Evolutionary conservation across 441 rosid species (phyloP), one percentile per base, ranked within the genome.

Genomic region (Kokia cookei): DNA sequence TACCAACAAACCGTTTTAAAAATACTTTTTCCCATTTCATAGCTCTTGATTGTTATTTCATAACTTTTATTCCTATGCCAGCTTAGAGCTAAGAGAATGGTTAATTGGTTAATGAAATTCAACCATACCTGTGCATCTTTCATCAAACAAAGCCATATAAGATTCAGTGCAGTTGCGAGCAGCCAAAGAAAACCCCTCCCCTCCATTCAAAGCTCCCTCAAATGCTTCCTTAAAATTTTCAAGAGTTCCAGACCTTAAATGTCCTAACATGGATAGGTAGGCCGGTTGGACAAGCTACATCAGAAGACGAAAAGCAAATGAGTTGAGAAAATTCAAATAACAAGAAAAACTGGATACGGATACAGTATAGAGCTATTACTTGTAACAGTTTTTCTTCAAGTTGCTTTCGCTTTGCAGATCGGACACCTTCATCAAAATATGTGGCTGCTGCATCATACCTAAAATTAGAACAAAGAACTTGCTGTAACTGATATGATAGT

Each of bases 381-480:
- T 90, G 98, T 55, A 96, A 86, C 78, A 96, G 81, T 79, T 90
- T 94, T 73, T 89, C 98, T 85, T 93, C 88, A 77, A 96, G 94
- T 79, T 88, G 94, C 82, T 93, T 86, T 68, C 90, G 80, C 84
- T 97, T 97, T 48, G 94, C 80, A 58, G 92, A 84, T 87, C 99
- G 86, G 78, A 97, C 99, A 84, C 93, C 83, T 81, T 93, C 99
- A 4, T 97, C 99, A 82, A 97, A 97, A 82, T 87, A 97, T 51
- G 82, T 74, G 51, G 93, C 98, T 82, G 94, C 99, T 5, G 74
- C 77, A 57, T 90, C 99, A 80, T 97, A 97, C 87, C 99, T 97
- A 75, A 54, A 51, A 55, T 26, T 5, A 57, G 54, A 71, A 48
- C 27, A 40, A 58, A 58, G 47, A 45, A 67, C 14, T 74, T 15